Conservation (phyloP, 2,329 filamentous ascomycete genomes). For the Fusarium fujikuroi region DNA sequence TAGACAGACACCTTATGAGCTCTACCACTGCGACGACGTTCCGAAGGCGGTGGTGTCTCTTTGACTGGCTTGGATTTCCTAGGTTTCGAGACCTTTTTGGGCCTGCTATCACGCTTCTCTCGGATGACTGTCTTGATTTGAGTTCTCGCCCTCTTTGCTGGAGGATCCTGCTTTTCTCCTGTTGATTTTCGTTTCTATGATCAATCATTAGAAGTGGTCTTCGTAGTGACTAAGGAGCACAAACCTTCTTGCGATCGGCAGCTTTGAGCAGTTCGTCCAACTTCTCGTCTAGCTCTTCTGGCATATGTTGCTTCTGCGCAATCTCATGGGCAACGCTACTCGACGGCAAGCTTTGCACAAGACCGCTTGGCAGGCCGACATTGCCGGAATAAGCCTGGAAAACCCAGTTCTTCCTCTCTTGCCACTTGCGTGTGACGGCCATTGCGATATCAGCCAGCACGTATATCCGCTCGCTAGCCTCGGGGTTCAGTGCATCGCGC, state of each 20-base stretch:
- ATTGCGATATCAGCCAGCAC: constrained; percentile 89
- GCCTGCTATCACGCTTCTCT: constrained; percentile 49
- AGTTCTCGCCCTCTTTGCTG: constrained; percentile 52
- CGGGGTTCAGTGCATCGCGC: constrained; percentile 77
- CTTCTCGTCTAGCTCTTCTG: constrained; percentile 78
- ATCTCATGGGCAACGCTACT: constrained; percentile 86
- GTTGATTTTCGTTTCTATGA: constrained; percentile 67
- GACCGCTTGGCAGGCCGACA: constrained; percentile 79
- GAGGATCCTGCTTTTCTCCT: constrained; percentile 60
- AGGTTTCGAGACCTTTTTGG: constrained; percentile 49
- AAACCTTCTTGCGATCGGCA: constrained; percentile 78
- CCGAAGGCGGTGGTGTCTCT: constrained; percentile 51
- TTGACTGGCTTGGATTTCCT: constrained; percentile 46
- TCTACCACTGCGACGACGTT: constrained; percentile 68
- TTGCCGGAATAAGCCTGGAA: constrained; percentile 87
- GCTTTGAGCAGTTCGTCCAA: constrained; percentile 74
- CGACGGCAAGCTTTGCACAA: constrained; percentile 80
- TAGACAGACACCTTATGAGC: constrained; percentile 60
- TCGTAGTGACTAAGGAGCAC: constrained; percentile 13
- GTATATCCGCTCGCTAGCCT: constrained; percentile 80
- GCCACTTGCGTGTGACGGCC: constrained; percentile 83
- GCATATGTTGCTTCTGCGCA: constrained; percentile 85
- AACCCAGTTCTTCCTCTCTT: constrained; percentile 85
- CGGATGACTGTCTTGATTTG: constrained; percentile 52
- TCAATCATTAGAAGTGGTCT: constrained; percentile 38